Base-by-base conservation (phyloP, 2,329 filamentous ascomycete genomes). In the Ceratocystis huliohia region DNA sequence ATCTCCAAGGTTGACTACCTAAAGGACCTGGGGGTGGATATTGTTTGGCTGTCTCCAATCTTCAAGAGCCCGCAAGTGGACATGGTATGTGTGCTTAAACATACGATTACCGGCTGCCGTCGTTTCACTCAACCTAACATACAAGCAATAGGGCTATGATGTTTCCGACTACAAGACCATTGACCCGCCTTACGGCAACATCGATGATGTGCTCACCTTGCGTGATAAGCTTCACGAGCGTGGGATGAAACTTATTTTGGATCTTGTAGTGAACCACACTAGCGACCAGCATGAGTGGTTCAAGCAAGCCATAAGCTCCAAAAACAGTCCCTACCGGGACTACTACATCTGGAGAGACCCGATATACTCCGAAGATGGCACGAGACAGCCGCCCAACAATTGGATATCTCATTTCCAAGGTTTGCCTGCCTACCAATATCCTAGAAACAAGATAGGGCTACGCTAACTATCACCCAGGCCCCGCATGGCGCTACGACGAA, bases 251-350 rank as follows among this genome's bases (percentile, higher is more conserved):
- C 76, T 91, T 10, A 80, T 91, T 25, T 81, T 90, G 70, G 88
- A 91, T 71, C 75, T 91, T 8, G 88, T 91, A 1, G 82, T 89
- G 65, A 91, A 90, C 69, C 88, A 91, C 73, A 90, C 87, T 0
- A 78, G 75, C 56, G 74, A 79, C 69, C 76, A 84, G 72, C 86
- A 89, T 71, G 78, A 79, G 2, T 91, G 87, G 87, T 90, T 90
- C 75, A 78, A 82, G 61, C 81, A 88, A 71, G 87, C 84, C 1
- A 78, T 83, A 63, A 79, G 78, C 68, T 80, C 78, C 33, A 83
- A 80, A 70, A 74, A 79, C 68, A 83, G 78, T 72, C 75, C 78
- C 1, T 83, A 82, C 70, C 75, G 83, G 44, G 79, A 85, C 72
- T 87, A 81, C 79, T 87, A 87, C 72, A 82, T 87, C 70, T 89